Conservation (phyloP, 2,329 filamentous ascomycete species). For the Colletotrichum noveboracense region DNA sequence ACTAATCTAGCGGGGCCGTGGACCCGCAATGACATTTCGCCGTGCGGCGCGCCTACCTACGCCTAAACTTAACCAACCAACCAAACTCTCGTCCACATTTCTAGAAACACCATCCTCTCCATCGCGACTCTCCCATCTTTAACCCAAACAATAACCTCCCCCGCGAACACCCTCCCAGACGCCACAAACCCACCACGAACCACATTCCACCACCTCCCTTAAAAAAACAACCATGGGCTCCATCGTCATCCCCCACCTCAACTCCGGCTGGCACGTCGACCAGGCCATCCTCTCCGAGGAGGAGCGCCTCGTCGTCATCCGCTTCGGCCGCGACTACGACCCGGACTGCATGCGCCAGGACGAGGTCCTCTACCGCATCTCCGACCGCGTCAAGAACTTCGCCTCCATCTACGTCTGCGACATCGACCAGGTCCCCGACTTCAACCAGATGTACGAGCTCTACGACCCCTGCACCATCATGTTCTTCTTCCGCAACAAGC, state of each 20-base stretch:
- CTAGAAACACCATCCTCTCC: neutral
- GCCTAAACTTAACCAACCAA: neutral
- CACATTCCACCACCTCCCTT: neutral
- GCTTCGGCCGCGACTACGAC: conserved; percentile 85
- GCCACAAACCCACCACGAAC: neutral
- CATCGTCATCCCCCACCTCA: conserved; percentile 89
- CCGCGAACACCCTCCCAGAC: neutral
- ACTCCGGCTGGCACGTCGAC: conserved; percentile 89
- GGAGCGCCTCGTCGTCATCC: conserved; percentile 83
- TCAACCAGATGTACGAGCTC: conserved; percentile 78
- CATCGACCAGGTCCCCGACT: conserved; percentile 87
- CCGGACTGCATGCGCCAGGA: conserved; percentile 79
- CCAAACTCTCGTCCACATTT: neutral
- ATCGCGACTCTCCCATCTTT: neutral
- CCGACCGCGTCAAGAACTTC: conserved; percentile 92
- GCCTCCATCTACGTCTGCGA: conserved; percentile 94
- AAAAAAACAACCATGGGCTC: conserved; percentile 64
- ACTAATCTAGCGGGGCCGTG: neutral
- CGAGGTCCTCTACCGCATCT: conserved; percentile 93
- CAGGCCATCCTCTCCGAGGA: conserved; percentile 65
- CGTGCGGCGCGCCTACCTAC: neutral
- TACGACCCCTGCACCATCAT: conserved; percentile 95
- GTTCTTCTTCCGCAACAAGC: conserved; percentile 97
- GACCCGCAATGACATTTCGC: conserved; percentile 19
- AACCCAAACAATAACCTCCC: neutral